phyloP scores from a whole-genome alignment of 768 basidiomycete species.

The Mycena haematopus region DNA sequence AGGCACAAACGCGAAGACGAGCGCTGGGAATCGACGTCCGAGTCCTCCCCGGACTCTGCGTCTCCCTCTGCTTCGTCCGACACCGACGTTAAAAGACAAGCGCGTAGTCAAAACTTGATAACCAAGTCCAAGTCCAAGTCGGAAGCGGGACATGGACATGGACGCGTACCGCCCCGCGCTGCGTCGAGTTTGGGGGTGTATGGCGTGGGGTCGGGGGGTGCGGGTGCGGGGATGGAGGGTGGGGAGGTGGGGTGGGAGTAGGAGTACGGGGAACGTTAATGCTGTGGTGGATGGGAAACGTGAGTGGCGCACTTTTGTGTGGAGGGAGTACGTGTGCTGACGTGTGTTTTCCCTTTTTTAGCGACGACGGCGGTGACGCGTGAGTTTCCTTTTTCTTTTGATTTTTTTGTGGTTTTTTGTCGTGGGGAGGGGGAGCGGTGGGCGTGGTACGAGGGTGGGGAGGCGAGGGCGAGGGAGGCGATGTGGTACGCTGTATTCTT shows the following conservation, averaged over 20 bases:
- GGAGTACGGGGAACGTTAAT: conserved; percentile 8
- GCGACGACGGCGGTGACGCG: no score
- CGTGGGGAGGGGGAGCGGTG: no score
- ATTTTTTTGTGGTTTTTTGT: no score
- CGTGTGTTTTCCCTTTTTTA: not conserved
- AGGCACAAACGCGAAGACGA: not conserved
- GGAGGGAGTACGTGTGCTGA: not conserved
- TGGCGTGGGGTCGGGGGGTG: not conserved
- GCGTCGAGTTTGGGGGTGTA: conserved; percentile 19
- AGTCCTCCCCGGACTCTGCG: not conserved
- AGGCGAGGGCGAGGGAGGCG: no score
- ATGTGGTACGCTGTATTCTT: no score
- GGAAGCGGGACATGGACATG: conserved; percentile 11
- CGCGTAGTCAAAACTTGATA: no score
- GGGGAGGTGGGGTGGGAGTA: not conserved
- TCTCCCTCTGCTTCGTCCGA: not conserved
- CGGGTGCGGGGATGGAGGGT: no score
- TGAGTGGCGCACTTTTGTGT: not conserved
- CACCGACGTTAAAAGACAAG: not conserved
- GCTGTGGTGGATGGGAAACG: no score
- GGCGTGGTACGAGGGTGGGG: no score
- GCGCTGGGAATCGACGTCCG: conserved; percentile 7
- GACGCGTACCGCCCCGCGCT: not conserved
- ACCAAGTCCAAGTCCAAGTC: no score
- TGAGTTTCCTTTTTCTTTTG: no score